Base-by-base conservation (phyloP, 2,329 filamentous ascomycete species). In the Ascochyta pisi region DNA sequence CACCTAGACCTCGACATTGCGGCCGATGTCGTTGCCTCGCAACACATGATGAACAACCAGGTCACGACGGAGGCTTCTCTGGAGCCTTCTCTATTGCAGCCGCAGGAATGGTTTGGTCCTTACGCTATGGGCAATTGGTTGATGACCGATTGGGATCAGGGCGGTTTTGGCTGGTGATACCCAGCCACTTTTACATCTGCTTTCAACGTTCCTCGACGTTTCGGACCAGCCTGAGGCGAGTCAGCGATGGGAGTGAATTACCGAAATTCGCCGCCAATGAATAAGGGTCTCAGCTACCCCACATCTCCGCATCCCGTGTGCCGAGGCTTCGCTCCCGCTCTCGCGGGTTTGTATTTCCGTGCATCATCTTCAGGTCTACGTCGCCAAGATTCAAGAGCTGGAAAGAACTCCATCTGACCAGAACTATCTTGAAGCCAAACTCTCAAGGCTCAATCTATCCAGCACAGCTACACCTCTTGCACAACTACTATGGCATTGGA, bases 91-190 rank as follows among this genome's bases (percentile, higher is more conserved):
- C 24, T 73, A n/a, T 48, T 73, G n/a, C 67, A 73, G 38, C 64
- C 68, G 12, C 68, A 72, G 39, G 64, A 69, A 16, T 71, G 64
- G 63, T 65, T 73, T 26, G 63, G 62, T 6, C 65, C 64, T 9
- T 71, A 72, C 38, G 65, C 64, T 22, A 67, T 69, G 54, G 68
- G 67, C 10, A 71, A 71, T 40, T 74, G 69, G 71, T 53, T 73
- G 29, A 67, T 72, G 58, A 62, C 65, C n/a, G 70, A 74, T 48
- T 74, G 70, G 70, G 68, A 73, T 24, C 69, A 72, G 34, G 64
- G 59, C 24, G 42, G 47, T 9, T 54, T 71, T 22, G 63, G 66
- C 4, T 70, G 67, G 65, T 69, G 34, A 60, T 38, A 37, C 24
- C 23, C 19, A 9, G 12, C 7, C 1, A 6, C 5, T n/a, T 10